Percentiles rank a stretch among this genome's conserved stretches.
phyloP scores from a whole-genome alignment of 2,329 filamentous ascomycete species.

The Colletotrichum trifolii region DNA sequence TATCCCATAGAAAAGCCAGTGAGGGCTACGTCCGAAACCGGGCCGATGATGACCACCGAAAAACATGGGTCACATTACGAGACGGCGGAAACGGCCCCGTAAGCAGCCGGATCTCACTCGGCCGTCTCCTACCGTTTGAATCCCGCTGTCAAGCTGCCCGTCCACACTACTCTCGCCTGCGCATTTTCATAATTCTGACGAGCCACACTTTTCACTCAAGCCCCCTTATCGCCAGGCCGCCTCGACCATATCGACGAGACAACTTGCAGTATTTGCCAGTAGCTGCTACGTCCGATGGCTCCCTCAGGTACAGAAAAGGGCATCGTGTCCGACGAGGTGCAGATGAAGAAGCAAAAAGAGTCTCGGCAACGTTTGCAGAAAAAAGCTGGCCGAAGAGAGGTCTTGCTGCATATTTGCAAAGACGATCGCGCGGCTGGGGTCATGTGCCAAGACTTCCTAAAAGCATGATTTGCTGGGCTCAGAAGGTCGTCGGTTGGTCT shows the following conservation, averaged over 20 bases:
- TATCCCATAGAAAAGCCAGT: slow-evolving; percentile 5
- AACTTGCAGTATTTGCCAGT: background rate
- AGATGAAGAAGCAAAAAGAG: background rate
- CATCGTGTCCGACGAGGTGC: background rate
- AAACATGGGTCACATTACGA: background rate
- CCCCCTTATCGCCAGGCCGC: background rate
- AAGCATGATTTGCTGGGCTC: background rate
- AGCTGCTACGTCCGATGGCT: background rate
- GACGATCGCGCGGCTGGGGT: background rate
- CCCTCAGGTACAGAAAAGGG: background rate
- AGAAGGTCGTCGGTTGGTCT: background rate
- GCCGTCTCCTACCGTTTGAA: slow-evolving; percentile 4
- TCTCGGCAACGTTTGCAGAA: background rate
- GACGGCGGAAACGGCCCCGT: slow-evolving; percentile 6
- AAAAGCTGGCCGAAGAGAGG: background rate
- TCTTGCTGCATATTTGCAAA: background rate
- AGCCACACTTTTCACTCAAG: background rate
- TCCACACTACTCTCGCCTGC: background rate
- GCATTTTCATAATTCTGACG: slow-evolving; percentile 3
- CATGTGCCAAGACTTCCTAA: background rate
- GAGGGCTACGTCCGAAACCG: background rate
- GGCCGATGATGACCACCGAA: background rate
- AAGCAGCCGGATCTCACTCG: background rate
- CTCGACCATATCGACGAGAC: background rate
- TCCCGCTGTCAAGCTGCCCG: background rate